Conservation (phyloP, 2,329 filamentous ascomycete genomes). For the Orbilia javanica region DNA sequence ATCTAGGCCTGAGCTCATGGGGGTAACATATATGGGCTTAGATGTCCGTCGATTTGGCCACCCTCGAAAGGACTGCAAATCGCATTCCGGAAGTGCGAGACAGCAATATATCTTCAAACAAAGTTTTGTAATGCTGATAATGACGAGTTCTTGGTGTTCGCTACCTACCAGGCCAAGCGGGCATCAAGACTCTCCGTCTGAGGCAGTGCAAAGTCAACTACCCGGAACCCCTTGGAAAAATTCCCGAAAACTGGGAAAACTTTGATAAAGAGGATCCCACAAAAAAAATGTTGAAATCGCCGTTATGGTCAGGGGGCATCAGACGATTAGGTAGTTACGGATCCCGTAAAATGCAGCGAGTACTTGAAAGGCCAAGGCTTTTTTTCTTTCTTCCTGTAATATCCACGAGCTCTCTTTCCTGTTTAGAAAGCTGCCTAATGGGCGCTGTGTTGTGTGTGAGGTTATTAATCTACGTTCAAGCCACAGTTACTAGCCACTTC, state of each 20-base stretch:
- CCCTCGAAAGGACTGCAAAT: background rate
- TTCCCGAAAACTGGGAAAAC: constrained; percentile 30
- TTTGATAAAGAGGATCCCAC: constrained; percentile 15
- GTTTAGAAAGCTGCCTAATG: constrained; percentile 38
- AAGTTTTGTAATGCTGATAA: constrained; percentile 18
- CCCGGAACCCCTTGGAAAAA: constrained; percentile 34
- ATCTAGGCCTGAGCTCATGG: constrained; percentile 1
- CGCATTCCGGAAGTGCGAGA: background rate
- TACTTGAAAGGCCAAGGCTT: constrained; percentile 25
- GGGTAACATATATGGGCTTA: background rate
- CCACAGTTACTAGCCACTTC: constrained; percentile 39
- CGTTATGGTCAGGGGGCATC: constrained; percentile 16
- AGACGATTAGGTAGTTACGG: constrained; percentile 40
- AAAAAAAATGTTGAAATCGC: constrained; percentile 17
- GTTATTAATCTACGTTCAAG: constrained; percentile 9
- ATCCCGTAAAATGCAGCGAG: background rate
- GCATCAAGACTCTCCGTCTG: constrained; percentile 20
- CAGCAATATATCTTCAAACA: background rate
- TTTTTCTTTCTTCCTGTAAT: background rate
- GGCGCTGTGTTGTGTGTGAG: constrained; percentile 5
- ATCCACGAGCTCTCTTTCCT: constrained; percentile 47
- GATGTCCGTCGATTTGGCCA: constrained; percentile 16
- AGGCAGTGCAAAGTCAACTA: constrained; percentile 34
- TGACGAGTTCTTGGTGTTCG: constrained; percentile 11
- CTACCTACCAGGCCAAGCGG: constrained; percentile 48